Evolutionary conservation across 1,139 yeast species (phyloP).

Genomic region (Suhomyces terraborum): DNA sequence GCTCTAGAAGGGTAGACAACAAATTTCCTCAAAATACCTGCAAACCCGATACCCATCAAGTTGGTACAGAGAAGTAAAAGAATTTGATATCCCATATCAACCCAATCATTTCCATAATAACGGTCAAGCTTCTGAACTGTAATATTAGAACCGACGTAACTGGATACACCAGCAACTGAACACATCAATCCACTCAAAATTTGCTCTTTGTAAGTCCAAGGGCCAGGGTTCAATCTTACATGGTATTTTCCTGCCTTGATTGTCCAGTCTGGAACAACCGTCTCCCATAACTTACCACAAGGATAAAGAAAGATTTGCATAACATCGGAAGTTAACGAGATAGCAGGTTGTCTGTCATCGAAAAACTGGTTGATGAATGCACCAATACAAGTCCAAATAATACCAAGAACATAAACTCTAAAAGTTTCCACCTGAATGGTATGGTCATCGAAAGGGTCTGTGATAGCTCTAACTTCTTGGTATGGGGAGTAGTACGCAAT

Average conservation of each 20-base stretch:
- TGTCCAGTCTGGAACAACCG: conserved; percentile 26
- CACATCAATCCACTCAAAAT: conserved; percentile 24
- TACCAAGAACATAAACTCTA: conserved; percentile 56
- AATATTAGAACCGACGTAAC: conserved; percentile 21
- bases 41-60: conserved; percentile 28
- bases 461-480: conserved; percentile 63
- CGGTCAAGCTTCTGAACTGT: conserved; percentile 20
- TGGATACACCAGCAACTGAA: conserved; percentile 18
- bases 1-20: conserved; percentile 21
- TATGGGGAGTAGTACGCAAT: conserved; percentile 60
- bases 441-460: conserved; percentile 55
- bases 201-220: conserved; percentile 28
- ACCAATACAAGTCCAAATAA: conserved; percentile 58
- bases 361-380: conserved; percentile 62
- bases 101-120: conserved; percentile 22
- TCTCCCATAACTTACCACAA: conserved; percentile 41
- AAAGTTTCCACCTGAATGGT: conserved; percentile 53
- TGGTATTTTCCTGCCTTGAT: conserved; percentile 21
- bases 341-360: conserved; percentile 54
- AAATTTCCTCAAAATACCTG: conserved; percentile 25
- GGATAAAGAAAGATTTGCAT: conserved; percentile 63
- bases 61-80: conserved; percentile 21
- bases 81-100: conserved; percentile 20
- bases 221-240: conserved; percentile 27
- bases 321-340: conserved; percentile 49